These are phyloP conservation scores for Pyrenochaeta sp. DNA, from an alignment of 2,329 filamentous ascomycete genomes.

Conservation along the genomic window DNA sequence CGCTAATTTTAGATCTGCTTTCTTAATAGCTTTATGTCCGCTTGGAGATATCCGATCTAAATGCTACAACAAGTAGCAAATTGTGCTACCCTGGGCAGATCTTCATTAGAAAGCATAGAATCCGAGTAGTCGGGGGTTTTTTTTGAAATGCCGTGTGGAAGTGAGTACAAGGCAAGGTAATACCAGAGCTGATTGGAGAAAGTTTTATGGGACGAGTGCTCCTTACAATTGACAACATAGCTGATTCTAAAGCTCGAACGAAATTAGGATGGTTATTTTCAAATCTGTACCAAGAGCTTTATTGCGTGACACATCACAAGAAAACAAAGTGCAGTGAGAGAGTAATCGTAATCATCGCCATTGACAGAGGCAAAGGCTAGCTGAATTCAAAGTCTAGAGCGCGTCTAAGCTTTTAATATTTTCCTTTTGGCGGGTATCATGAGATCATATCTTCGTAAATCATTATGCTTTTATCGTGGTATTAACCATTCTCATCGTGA, in stretches of 20 bases:
- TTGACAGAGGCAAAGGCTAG: not conserved
- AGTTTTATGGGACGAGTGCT: too few relatives aligned
- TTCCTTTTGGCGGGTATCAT: constrained; percentile 1
- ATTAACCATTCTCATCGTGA: not conserved
- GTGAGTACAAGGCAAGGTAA: too few relatives aligned
- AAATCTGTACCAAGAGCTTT: too few relatives aligned
- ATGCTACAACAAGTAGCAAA: constrained; percentile 79
- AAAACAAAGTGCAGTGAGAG: too few relatives aligned
- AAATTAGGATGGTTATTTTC: too few relatives aligned
- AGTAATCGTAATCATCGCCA: too few relatives aligned
- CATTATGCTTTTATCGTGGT: constrained; percentile 7
- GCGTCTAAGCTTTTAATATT: not conserved
- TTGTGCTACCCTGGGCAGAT: constrained; percentile 86
- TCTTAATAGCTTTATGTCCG: not conserved
- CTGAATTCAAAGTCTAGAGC: not conserved
- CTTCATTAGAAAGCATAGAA: constrained; percentile 86
- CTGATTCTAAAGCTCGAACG: too few relatives aligned
- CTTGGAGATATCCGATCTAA: too few relatives aligned
- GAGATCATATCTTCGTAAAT: constrained; percentile 14
- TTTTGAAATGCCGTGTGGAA: too few relatives aligned
- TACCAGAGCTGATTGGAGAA: not conserved
- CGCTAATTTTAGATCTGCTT: not conserved
- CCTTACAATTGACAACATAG: too few relatives aligned
- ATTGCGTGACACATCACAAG: too few relatives aligned
- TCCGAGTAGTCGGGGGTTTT: constrained; percentile 69